Percentiles rank a stretch among this genome's conserved stretches.
Evolutionary conservation across 345 rosid species (phyloP).

Genomic region (Arabidopsis arenosa): DNA sequence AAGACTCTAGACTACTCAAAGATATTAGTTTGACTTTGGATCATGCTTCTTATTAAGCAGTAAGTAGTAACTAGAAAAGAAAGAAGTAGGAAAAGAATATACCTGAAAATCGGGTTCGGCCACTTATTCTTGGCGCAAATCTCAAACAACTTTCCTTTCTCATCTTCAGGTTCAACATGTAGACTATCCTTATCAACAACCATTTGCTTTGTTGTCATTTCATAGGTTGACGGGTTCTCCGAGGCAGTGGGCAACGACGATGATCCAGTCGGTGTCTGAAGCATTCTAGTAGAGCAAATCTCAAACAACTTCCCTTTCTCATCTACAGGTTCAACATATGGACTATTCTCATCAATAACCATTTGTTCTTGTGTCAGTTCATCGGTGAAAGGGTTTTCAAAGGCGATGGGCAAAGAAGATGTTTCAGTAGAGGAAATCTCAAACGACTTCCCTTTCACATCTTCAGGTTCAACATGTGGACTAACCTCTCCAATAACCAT

Average conservation of each 20-base stretch:
- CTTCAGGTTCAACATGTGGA: not conserved
- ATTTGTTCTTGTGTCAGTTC: not conserved
- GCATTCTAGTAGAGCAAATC: not conserved
- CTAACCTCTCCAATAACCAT: not conserved
- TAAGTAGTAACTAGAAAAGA: not conserved
- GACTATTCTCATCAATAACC: conserved; percentile 5
- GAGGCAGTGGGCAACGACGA: conserved; percentile 52
- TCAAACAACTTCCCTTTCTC: not conserved
- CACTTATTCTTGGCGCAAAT: conserved; percentile 51
- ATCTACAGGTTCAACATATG: not conserved
- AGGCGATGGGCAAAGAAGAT: conserved; percentile 44
- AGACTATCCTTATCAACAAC: not conserved
- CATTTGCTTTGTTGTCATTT: not conserved
- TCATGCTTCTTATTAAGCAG: not conserved
- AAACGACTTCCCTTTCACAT: not conserved
- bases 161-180: not conserved
- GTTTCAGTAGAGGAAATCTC: conserved; percentile 9
- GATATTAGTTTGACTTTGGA: not conserved
- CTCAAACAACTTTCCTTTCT: not conserved
- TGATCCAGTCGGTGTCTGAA: conserved; percentile 27
- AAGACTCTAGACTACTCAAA: conserved; percentile 6
- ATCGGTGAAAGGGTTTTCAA: conserved; percentile 51
- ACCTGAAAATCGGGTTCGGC: conserved; percentile 62
- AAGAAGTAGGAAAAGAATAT: not conserved
- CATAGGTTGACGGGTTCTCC: conserved; percentile 54